Base-by-base conservation (phyloP, 805 yeast genomes). In the Candida mattraensis region DNA sequence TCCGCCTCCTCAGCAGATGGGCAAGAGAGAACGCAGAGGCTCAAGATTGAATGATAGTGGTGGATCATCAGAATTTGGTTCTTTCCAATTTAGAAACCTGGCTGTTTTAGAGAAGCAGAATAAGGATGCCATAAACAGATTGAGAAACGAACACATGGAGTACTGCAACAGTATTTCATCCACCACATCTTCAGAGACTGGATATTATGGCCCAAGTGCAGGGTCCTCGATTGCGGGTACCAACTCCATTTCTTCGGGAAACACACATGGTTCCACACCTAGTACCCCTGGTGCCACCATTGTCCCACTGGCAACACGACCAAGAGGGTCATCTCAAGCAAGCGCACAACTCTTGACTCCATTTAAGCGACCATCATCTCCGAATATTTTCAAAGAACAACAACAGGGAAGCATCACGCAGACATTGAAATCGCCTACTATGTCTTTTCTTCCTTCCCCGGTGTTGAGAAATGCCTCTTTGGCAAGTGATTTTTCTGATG, bases 91-190 rank as follows among this genome's bases (percentile, higher is more conserved):
- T 63, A 72, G 96, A 47, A 93, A 93, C 56, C 64, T 93, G 44
- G 81, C 91, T 4, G 93, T 93, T 5, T 70, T 94, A 37, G 98
- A 93, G 50, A 85, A 84, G 51, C 97, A 96, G 7, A 93, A 93
- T 55, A 87, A 87, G 54, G 97, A 89, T 61, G 89, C 85, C 10
- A 87, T 93, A 45, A 85, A 86, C 52, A 68, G 96, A 44, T 72
- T 93, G 54, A 85, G 88, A 53, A 81, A 72, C 19, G 98, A 91
- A 56, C 95, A 87, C 58, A 47, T 81, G 45, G 86, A 80, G 45
- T 80, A 76, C 48, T 39, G 65, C 14, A 54, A 49, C 21, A 58
- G 64, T 39, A 39, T 58, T 3, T 60, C 67, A 63, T 43, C 67
- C 28, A 69, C 81, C 6, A 61, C 73, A 1, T 67, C 79, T 0